Evolutionary conservation across 495 filamentous ascomycete species (phyloP), one percentile per base, ranked within the genome.

Genomic region (Neurospora sp.): DNA sequence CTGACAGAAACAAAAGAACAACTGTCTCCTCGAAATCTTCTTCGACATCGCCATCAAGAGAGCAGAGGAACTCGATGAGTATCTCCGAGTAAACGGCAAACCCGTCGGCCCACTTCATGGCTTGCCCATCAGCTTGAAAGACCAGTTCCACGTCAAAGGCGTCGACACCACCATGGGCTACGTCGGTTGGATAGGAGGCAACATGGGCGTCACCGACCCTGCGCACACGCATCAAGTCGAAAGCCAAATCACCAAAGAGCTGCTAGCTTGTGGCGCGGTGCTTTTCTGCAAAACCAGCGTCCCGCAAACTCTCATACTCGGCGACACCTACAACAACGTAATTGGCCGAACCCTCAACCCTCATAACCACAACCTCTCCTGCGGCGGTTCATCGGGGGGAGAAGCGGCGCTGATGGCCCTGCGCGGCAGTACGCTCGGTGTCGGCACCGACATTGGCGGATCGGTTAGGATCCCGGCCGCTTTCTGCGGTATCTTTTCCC

Each of bases 371-470:
- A 74, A 75, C 14, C 84, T 90, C 0, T 88, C 91, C 66, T 87
- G 89, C 35, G 91, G 91, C 1, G 91, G 91, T 6, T 88, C 86
- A 66, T 87, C 86, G 2, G 89, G 89, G 0, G 88, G 88, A 5
- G 89, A 91, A 77, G 88, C 85, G 16, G 88, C 87, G 2, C 75
- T 88, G 16, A 70, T 83, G 12, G 84, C 81, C 0, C 77, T 88
- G 49, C 74, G 81, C 35, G 86, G 86, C 5, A 83, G 81, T 71
- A 70, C 80, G 0, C 69, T 85, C 38, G 84, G 85, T 4, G 74
- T 90, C 1, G 88, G 88, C 0, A 93, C 91, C 16, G 92, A 94
- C 81, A 90, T 93, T 72, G 92, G 91, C 0, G 92, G 92, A 9
- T 90, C 86, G 8, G 86, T 91, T 35, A 82, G 90, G 5, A 84